Conservation (phyloP, 2,329 filamentous ascomycete genomes). For the Fusarium burgessii region DNA sequence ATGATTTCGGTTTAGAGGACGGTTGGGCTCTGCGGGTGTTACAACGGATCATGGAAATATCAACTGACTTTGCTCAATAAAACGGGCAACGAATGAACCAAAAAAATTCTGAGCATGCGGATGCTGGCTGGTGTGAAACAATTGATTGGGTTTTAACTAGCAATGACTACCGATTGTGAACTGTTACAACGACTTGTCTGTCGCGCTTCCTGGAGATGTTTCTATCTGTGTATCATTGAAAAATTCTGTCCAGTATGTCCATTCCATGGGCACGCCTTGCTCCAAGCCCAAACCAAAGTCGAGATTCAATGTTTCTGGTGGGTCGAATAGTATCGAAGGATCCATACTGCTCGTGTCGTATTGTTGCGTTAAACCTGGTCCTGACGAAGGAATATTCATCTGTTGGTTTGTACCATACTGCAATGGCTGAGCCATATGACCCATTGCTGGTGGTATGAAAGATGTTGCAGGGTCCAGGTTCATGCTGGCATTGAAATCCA, state of each 20-base stretch:
- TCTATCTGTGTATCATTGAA: constrained; percentile 55
- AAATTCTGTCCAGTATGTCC: constrained; percentile 60
- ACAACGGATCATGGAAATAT: constrained; percentile 71
- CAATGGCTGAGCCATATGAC: constrained; percentile 21
- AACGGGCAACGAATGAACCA: constrained; percentile 61
- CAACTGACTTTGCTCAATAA: constrained; percentile 67
- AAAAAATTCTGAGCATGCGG: constrained; percentile 48
- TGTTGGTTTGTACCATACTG: constrained; percentile 14
- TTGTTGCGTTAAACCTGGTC: constrained; percentile 22
- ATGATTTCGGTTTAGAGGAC: constrained; percentile 64
- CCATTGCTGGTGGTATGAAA: constrained; percentile 3
- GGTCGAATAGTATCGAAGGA: constrained; percentile 48
- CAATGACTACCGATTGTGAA: constrained; percentile 40
- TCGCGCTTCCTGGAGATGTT: constrained; percentile 46
- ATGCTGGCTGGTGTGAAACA: constrained; percentile 45
- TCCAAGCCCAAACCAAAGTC: constrained; percentile 40
- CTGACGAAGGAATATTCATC: constrained; percentile 1
- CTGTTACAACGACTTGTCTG: constrained; percentile 36
- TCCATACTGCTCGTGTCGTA: constrained; percentile 48
- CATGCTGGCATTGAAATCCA: constrained; percentile 36
- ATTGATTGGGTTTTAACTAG: constrained; percentile 48
- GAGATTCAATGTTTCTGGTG: constrained; percentile 44
- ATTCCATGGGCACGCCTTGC: constrained; percentile 41
- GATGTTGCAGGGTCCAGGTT: constrained; percentile 6
- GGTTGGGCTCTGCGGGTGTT: constrained; percentile 71